Base-by-base conservation (phyloP, 2,329 filamentous ascomycete genomes). In the Talaromyces verruculosus region DNA sequence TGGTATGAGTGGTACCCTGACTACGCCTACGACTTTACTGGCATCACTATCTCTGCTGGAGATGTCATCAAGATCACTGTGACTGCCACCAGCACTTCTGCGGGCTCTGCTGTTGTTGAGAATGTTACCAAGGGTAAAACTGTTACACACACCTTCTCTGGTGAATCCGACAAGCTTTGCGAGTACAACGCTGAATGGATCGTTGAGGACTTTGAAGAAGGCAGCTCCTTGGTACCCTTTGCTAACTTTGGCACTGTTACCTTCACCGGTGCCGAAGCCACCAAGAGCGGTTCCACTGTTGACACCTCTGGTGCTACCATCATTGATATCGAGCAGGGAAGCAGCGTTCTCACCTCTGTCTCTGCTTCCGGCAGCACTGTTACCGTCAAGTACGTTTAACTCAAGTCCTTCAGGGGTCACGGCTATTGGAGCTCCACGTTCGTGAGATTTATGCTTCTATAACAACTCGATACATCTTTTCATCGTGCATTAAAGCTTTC, bases 131-230 rank as follows among this genome's bases (percentile, higher is more conserved):
- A 80, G 1, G 85, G 85, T 57, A 73, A 84, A 71, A 80, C 71
- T 4, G 85, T 84, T 37, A 80, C 80, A 15, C 83, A 88, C 75
- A 81, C 76, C 5, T 83, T 88, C 74, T 77, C 71, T 51, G 78
- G 49, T 15, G 61, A 67, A 47, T 55, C 43, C 25, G 45, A 72
- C n/a, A 74, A 72, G 5, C 80, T 88, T 19, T 84, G 82, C 72
- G 79, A 85, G 71, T 82, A 82, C 70, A 87, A 87, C 68, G 86
- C 85, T 15, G 86, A 88, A 72, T 88, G 86, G 85, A 88, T 88
- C 69, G 85, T 88, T 15, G 86, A 88, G 77, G 84, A 85, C 67
- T 85, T 83, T 67, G 74, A 80, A 67, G 68, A 73, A 1, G 75
- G 76, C 51, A 65, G 67, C 53, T 68, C 70, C 1, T 76, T 82